Base-by-base conservation (phyloP, 495 filamentous ascomycete species). In the Annulohypoxylon bovei region DNA sequence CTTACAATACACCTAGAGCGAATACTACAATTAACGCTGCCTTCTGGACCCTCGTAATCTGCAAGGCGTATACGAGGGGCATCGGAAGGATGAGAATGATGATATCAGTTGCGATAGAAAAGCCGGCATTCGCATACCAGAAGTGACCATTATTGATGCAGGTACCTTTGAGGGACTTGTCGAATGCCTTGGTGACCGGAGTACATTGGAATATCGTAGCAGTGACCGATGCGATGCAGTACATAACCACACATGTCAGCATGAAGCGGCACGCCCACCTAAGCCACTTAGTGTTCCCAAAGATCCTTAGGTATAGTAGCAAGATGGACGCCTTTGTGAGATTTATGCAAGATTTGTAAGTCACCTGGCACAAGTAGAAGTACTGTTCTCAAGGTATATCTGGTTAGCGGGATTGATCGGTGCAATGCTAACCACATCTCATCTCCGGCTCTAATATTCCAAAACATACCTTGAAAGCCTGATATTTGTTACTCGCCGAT, bases 31-130 rank as follows among this genome's bases (percentile, higher is more conserved):
- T 78, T 11, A 90, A 70, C 0, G 79, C 82, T 28, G 80, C 22
- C 68, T 87, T 90, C 65, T 88, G 87, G 42, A 75, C 75, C 14
- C 72, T 76, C 0, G 82, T 85, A 6, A 89, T 75, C 33, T 85
- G 82, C 8, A 88, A 72, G 9, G 81, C 71, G 37, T 79, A 82
- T 39, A 90, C 80, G 0, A 86, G 76, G 1, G 84, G 85, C 80
- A 90, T 86, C 4, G 88, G 88, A 28, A 89, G 56, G 3, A 82
- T 54, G 4, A 89, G 81, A 12, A 90, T 82, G 25, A 84, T 76
- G n/a, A 88, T 32, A 70, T 90, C 87, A 16, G 82, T 86, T n/a
- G 72, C 70, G 33, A 88, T 87, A 20, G 83, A 83, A 73, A 89
- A 83, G 0, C 80, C 81, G 1, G 85, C 83, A 60, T 88, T 88